Evolutionary conservation across 140 eudicot genomes (phyloP), one percentile per base, ranked within the genome.

Genomic region (Anethum foeniculum): DNA sequence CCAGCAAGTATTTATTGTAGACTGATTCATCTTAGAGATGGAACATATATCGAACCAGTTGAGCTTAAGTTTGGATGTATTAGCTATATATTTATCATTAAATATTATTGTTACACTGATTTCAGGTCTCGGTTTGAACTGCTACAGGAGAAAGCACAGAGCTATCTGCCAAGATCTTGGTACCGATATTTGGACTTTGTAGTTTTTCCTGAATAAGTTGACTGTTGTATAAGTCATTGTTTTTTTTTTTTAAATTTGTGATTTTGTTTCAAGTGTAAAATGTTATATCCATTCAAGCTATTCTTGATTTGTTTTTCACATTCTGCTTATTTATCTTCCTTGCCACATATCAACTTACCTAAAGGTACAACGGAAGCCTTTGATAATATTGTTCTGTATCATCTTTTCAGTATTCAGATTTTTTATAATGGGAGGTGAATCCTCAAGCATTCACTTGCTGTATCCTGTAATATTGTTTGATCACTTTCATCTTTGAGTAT

Each of bases 131-230:
- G 2, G n/a, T 14, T 75, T 75, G n/a, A 47, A 25, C 39, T 39
- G 77, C 79, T 75, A 38, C 15, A 44, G 52, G 38, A 25, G 41
- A 75, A 46, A 75, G 60, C 79, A 75, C 43, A 46, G 52, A 46
- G 60, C 43, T 4, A 18, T 75, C 41, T 75, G 79, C 79, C 9
- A 48, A 34, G 60, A 5, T 44, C 14, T 46, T 75, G 39, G 62
- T 46, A 46, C 25, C 0, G 43, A 8, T 75, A 25, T 46, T n/a
- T 27, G 60, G 58, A 25, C 62, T n/a, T 13, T 15, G 51, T 44
- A 12, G 15, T 25, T 46, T 75, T 48, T 46, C 60, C 52, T 75
- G 79, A 75, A 75, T 75, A 75, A 74, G 27, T 25, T 75, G 41
- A 25, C 41, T n/a, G 58, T 46, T 75, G 78, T 46, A 46, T 5